Conservation (phyloP, 1,284 basidiomycete species). For the Ustilago bromivora region DNA sequence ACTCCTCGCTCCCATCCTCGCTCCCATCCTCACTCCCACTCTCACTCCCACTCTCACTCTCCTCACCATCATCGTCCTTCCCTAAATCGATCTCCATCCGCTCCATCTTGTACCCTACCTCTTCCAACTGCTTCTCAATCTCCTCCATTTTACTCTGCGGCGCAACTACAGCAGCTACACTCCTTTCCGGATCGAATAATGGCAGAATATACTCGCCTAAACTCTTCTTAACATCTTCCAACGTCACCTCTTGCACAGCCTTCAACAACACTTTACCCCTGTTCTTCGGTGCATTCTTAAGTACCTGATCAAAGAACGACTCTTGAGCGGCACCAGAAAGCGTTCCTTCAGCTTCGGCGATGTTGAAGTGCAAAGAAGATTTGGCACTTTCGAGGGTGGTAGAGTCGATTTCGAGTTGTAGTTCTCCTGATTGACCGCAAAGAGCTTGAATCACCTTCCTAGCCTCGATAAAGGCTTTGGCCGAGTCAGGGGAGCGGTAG, state of each 20-base stretch:
- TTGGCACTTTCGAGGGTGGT: constrained; percentile 91
- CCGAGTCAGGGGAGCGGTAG: constrained; percentile 82
- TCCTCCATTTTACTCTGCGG: constrained; percentile 83
- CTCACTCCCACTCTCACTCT: constrained; percentile 18
- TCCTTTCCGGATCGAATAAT: constrained; percentile 82
- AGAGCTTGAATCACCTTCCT: constrained; percentile 71
- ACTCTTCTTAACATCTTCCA: constrained; percentile 79
- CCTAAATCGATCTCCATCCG: constrained; percentile 79
- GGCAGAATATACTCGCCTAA: constrained; percentile 85
- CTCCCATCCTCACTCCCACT: constrained; percentile 28
- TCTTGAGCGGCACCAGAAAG: constrained; percentile 80
- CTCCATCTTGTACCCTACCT: constrained; percentile 83
- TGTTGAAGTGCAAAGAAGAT: constrained; percentile 86
- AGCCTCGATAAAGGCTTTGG: constrained; percentile 85
- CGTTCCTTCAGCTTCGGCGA: constrained; percentile 85
- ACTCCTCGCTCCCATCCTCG: constrained; percentile 41
- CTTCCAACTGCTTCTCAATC: constrained; percentile 77
- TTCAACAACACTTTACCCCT: constrained; percentile 55
- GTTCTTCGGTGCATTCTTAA: constrained; percentile 59
- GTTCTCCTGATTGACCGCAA: constrained; percentile 36
- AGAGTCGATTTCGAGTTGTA: constrained; percentile 76
- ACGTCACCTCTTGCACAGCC: constrained; percentile 76
- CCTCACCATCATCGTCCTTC: constrained; percentile 35
- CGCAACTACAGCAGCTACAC: constrained; percentile 84
- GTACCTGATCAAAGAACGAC: constrained; percentile 56